Conservation (phyloP, 345 rosid genomes). For the Hibiscus mutabilis region DNA sequence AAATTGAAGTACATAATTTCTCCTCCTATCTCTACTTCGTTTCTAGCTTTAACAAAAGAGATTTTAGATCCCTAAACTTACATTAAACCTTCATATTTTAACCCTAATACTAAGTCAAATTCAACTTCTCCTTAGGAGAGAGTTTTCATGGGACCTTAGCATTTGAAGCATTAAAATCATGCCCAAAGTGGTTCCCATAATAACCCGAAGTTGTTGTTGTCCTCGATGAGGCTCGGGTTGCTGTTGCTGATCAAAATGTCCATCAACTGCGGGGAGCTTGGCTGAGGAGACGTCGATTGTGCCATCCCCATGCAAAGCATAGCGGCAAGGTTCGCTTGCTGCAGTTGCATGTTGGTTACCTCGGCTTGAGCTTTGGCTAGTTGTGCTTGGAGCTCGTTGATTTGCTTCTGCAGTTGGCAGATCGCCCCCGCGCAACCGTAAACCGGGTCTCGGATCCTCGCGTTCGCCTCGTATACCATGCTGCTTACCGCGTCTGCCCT, state of each 20-base stretch:
- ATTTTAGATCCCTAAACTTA: background rate
- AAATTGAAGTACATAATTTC: background rate
- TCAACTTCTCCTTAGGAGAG: slow-evolving; percentile 35
- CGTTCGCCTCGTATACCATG: slow-evolving; percentile 90
- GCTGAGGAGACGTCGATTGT: slow-evolving; percentile 23
- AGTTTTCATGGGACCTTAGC: slow-evolving; percentile 8
- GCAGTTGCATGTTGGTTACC: slow-evolving; percentile 52
- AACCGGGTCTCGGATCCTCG: slow-evolving; percentile 83
- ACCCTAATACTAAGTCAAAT: slow-evolving; percentile 6
- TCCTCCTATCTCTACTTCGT: background rate
- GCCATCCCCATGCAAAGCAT: slow-evolving; percentile 54
- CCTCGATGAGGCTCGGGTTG: slow-evolving; percentile 35
- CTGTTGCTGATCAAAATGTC: slow-evolving; percentile 6
- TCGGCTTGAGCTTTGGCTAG: slow-evolving; percentile 77
- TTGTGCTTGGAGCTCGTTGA: slow-evolving; percentile 75
- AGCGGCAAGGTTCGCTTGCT: slow-evolving; percentile 62
- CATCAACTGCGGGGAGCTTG: slow-evolving; percentile 24
- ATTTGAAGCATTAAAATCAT: slow-evolving; percentile 22
- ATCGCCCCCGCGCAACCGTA: slow-evolving; percentile 91
- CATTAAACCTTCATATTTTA: background rate
- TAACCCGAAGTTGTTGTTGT: slow-evolving; percentile 20
- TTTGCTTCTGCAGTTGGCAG: slow-evolving; percentile 76
- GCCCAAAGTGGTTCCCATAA: slow-evolving; percentile 69
- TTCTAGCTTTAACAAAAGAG: background rate
- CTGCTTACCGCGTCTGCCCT: slow-evolving; percentile 92